A percentile compares a stretch with the other conserved stretches of the same genome.
These are phyloP conservation scores for Spinacia oleracea DNA, from an alignment of 179 eudicot species.

Conservation along the genomic window DNA sequence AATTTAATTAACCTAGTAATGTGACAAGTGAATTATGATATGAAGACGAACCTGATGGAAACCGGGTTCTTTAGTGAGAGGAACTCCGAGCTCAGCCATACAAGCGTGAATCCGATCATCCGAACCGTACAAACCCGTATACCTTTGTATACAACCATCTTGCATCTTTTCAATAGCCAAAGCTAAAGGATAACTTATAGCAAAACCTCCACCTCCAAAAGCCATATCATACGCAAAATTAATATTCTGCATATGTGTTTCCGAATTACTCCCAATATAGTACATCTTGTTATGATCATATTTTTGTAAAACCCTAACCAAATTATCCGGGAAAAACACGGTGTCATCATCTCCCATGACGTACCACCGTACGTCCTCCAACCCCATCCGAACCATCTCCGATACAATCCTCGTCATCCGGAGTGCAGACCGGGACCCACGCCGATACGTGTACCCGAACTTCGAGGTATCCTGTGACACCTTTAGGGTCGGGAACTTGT, in stretches of 20 bases:
- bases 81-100: conserved; percentile 73
- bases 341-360: conserved; percentile 81
- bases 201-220: conserved; percentile 76
- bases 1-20: not conserved
- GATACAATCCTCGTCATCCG: conserved; percentile 59
- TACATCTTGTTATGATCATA: conserved; percentile 63
- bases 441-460: conserved; percentile 35
- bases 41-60: conserved; percentile 62
- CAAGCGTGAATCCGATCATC: conserved; percentile 81
- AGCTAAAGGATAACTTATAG: conserved; percentile 61
- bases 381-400: conserved; percentile 43
- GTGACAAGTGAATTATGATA: not conserved
- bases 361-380: conserved; percentile 49
- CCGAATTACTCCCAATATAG: conserved; percentile 61
- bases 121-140: conserved; percentile 52
- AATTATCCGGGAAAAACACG: conserved; percentile 50
- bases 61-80: conserved; percentile 60
- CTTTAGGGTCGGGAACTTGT: conserved; percentile 24
- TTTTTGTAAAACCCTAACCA: conserved; percentile 55
- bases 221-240: conserved; percentile 59
- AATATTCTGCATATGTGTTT: conserved; percentile 53
- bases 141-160: conserved; percentile 53
- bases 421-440: conserved; percentile 44
- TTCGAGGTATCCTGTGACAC: conserved; percentile 35
- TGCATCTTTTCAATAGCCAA: conserved; percentile 53